Base-by-base conservation (phyloP, 139 green algal genomes). In the Chlamydomonas schloesseri region DNA sequence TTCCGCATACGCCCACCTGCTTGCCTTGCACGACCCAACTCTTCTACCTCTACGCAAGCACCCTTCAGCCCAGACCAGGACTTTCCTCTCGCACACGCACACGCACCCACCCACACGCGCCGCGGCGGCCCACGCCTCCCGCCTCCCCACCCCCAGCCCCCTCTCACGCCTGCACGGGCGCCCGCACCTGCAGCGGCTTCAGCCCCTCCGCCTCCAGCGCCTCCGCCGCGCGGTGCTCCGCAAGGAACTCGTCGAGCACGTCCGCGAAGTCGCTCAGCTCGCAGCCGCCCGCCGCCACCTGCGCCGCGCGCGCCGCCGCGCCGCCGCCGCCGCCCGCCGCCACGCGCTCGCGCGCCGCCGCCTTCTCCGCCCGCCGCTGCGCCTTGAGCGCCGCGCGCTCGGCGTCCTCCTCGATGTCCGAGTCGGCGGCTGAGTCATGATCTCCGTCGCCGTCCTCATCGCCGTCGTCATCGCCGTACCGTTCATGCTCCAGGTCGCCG, bases 211-310 rank as follows among this genome's bases (percentile, higher is more conserved):
- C 65, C 79, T 85, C 79, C 67, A 76, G 50, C 65, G 23, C 21
- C 79, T 77, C 67, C 79, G 46, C 31, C 67, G 76, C 57, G 23
- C 76, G 81, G 36, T 94, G 82, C 57, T 90, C 84, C 42, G 68
- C 71, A 82, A 98, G 83, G 82, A 98, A 98, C 76, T 98, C 91
- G 81, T 97, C 90, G 80, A 98, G 75, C 57, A 98, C 67, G 71
- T 77, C 72, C 8, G 81, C 88, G 86, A 96, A 97, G 36, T 92
- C 84, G 31, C 81, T 47, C 36, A 89, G 75, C 58, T 87, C 47
- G 28, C 73, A 86, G 0, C 14, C 78, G 68, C 80, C 88, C 3
- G 65, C 79, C 26, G 79, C 79, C 0, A 67, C 77, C 13, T 71
- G 69, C 13, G 6, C 14, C 18, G 69, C 69, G 18, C 60, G 26